These are phyloP conservation scores for Tremella fuciformis DNA, from an alignment of 768 basidiomycete genomes.

Conservation along the genomic window DNA sequence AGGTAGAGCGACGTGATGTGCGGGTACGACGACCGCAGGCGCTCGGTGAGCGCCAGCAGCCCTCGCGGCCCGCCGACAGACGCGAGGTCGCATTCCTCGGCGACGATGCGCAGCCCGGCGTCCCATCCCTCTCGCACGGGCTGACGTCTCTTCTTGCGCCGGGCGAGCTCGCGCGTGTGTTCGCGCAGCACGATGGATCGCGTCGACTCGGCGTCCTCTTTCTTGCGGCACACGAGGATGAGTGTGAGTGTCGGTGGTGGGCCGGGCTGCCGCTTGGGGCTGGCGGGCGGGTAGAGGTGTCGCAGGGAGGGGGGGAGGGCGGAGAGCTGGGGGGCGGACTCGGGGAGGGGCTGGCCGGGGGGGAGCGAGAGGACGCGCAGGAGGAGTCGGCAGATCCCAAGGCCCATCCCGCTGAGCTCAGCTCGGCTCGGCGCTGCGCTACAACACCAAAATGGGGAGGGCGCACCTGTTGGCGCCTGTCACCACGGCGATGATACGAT, in stretches of 20 bases:
- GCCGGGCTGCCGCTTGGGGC: neutral
- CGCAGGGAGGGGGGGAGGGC: conserved; percentile 21
- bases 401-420: conserved; percentile 46
- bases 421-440: neutral
- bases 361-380: conserved; percentile 45
- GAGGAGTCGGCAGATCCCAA: conserved; percentile 48
- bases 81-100: conserved; percentile 47
- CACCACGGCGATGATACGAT: conserved; percentile 47
- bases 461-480: conserved; percentile 52
- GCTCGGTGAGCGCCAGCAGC: conserved; percentile 38
- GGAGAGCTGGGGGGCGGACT: conserved; percentile 24
- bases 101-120: conserved; percentile 45
- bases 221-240: conserved; percentile 49
- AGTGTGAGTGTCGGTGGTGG: conserved; percentile 46
- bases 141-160: conserved; percentile 26
- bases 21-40: conserved; percentile 43
- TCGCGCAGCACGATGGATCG: conserved; percentile 24
- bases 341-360: conserved; percentile 18
- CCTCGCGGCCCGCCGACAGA: conserved; percentile 35
- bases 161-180: conserved; percentile 32
- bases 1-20: conserved; percentile 50
- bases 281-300: neutral
- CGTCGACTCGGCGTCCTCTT: conserved; percentile 36
- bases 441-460: neutral
- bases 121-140: conserved; percentile 38